Percentiles rank a stretch among this genome's conserved stretches.
These are phyloP conservation scores for Stagonosporopsis cucurbitacearum DNA, from an alignment of 2,329 filamentous ascomycete species.

Conservation along the genomic window DNA sequence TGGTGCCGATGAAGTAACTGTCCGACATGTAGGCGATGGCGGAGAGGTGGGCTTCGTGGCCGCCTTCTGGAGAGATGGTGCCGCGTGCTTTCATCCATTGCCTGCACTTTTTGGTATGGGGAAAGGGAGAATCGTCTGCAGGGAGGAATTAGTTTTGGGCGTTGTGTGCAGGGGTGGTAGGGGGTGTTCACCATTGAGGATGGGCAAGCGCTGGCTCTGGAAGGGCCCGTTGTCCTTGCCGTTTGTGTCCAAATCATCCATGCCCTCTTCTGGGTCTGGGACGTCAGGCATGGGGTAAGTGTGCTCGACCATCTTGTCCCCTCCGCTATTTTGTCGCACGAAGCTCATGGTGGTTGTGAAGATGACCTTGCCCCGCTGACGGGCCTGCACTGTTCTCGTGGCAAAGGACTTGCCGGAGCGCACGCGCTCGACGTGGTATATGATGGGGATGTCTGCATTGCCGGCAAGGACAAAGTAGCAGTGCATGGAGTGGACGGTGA, in stretches of 20 bases:
- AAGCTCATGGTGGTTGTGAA: conserved; percentile 97
- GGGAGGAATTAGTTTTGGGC: conserved; percentile 25
- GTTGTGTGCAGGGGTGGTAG: neutral
- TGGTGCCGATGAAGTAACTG: conserved; percentile 90
- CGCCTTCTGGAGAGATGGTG: conserved; percentile 73
- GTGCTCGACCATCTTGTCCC: conserved; percentile 68
- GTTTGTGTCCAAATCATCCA: conserved; percentile 42
- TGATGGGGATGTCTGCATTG: conserved; percentile 80
- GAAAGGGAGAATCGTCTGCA: conserved; percentile 55
- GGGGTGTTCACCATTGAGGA: conserved; percentile 57
- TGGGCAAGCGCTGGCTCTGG: conserved; percentile 62
- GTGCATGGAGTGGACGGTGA: conserved; percentile 94
- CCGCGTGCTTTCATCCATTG: conserved; percentile 79
- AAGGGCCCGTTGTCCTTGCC: conserved; percentile 59
- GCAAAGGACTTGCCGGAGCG: conserved; percentile 88
- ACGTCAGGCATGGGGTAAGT: conserved; percentile 61
- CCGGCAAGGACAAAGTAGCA: conserved; percentile 98
- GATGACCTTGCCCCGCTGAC: conserved; percentile 86
- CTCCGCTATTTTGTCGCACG: conserved; percentile 68
- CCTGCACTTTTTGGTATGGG: conserved; percentile 69
- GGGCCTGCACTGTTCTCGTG: conserved; percentile 93
- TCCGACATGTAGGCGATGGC: conserved; percentile 95
- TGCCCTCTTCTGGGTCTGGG: conserved; percentile 52
- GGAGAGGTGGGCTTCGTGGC: conserved; percentile 79
- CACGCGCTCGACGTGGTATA: conserved; percentile 95